These are phyloP conservation scores for Alternaria gansuensis DNA, from an alignment of 2,329 filamentous ascomycete species.

Conservation along the genomic window DNA sequence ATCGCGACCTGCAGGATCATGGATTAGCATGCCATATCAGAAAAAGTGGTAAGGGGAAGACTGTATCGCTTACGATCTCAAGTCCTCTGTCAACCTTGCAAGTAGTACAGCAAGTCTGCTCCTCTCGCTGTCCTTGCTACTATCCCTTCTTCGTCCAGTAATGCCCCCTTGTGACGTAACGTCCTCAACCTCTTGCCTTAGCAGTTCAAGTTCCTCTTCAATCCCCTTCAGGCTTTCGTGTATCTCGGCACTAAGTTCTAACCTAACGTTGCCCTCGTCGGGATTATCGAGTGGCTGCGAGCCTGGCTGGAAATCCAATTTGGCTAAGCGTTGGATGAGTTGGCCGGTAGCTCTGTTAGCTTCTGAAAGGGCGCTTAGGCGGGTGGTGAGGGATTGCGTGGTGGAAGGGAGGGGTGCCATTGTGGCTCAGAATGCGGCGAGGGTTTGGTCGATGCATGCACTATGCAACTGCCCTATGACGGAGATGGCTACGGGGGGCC, in stretches of 20 bases:
- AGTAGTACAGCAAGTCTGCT: slow-evolving; percentile 72
- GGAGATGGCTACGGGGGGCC: slow-evolving; percentile 37
- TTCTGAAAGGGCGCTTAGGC: slow-evolving; percentile 63
- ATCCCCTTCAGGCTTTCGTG: slow-evolving; percentile 77
- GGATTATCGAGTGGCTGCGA: slow-evolving; percentile 64
- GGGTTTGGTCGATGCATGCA: slow-evolving; percentile 34
- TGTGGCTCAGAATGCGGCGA: slow-evolving; percentile 39
- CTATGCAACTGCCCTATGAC: slow-evolving; percentile 43
- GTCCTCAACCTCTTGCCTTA: slow-evolving; percentile 80
- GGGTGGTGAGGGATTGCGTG: slow-evolving; percentile 56
- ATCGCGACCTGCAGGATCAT: slow-evolving; percentile 60
- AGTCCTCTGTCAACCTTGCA: slow-evolving; percentile 72
- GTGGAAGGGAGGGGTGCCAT: slow-evolving; percentile 50
- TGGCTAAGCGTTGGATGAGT: slow-evolving; percentile 66
- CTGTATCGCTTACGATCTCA: slow-evolving; percentile 68
- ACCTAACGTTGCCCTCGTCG: slow-evolving; percentile 71
- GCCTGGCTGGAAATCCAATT: slow-evolving; percentile 68
- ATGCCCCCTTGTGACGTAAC: slow-evolving; percentile 59
- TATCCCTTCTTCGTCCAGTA: slow-evolving; percentile 55
- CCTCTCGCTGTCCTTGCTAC: slow-evolving; percentile 68
- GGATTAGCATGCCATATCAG: slow-evolving; percentile 8
- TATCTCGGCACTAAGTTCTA: slow-evolving; percentile 83
- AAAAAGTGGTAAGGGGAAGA: not conserved
- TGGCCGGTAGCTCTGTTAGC: slow-evolving; percentile 63
- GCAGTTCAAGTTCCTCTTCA: slow-evolving; percentile 82